phyloP scores from a whole-genome alignment of 2,329 filamentous ascomycete genomes.

The Fusarium sacchari region DNA sequence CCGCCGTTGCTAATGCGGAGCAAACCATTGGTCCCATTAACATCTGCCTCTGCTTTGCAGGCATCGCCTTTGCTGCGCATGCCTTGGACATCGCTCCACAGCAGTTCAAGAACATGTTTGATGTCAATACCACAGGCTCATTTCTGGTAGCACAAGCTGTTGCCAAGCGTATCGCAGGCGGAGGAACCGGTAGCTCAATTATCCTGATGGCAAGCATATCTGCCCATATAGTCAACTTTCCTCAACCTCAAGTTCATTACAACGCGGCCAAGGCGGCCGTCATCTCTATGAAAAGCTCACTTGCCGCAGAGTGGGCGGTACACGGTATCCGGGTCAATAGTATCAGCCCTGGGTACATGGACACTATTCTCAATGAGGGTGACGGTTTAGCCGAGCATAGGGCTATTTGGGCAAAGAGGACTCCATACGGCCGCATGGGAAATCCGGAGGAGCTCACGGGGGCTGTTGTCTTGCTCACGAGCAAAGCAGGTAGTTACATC shows the following conservation, averaged over 20 bases:
- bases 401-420: conserved; percentile 2
- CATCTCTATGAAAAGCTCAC: conserved; percentile 6
- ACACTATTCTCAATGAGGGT: conserved; percentile 15
- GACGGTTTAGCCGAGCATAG: conserved; percentile 17
- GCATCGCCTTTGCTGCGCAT: conserved; percentile 53
- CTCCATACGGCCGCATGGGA: conserved; percentile 13
- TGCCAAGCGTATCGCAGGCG: conserved; percentile 48
- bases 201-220: conserved; percentile 75
- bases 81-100: conserved; percentile 67
- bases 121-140: conserved; percentile 76
- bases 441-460: conserved; percentile 13
- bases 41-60: conserved; percentile 18
- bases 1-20: background rate
- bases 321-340: conserved; percentile 15
- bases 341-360: conserved; percentile 21
- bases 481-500: conserved; percentile 20
- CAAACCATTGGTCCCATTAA: background rate
- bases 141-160: conserved; percentile 76
- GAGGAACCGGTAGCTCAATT: conserved; percentile 68
- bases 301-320: conserved; percentile 12
- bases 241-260: conserved; percentile 77
- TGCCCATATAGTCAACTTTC: conserved; percentile 74
- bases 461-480: conserved; percentile 5
- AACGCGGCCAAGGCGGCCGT: conserved; percentile 59
- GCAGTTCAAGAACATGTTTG: conserved; percentile 72